Percentiles rank a stretch among this genome's conserved stretches.
These are phyloP conservation scores for Candida sphagnicola DNA, from an alignment of 805 yeast species.

Conservation along the genomic window DNA sequence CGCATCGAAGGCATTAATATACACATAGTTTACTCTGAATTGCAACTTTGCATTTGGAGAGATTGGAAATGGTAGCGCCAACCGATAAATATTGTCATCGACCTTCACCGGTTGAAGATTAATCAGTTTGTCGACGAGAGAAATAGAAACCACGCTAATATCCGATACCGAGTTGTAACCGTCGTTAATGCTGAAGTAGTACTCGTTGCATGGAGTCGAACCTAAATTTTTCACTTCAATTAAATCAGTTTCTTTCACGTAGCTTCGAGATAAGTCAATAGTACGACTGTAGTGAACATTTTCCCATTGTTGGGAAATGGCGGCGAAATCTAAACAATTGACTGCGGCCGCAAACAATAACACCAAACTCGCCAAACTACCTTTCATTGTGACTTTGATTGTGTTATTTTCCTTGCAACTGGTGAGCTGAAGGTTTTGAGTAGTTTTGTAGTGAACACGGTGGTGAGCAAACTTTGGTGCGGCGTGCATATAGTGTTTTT, in stretches of 20 bases:
- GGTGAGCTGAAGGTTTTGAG: too few relatives aligned
- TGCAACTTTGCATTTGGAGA: conserved; percentile 55
- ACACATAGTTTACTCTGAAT: conserved; percentile 47
- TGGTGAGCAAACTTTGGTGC: not conserved
- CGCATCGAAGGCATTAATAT: conserved; percentile 49
- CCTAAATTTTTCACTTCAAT: conserved; percentile 59
- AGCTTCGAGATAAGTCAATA: conserved; percentile 64
- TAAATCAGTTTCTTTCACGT: conserved; percentile 57
- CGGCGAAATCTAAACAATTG: not conserved
- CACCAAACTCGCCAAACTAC: not conserved
- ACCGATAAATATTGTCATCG: conserved; percentile 27
- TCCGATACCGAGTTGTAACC: conserved; percentile 43
- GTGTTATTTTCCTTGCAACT: not conserved
- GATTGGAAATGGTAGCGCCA: conserved; percentile 61
- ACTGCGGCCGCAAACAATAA: not conserved
- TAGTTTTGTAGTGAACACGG: conserved; percentile 1
- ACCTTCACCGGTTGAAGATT: conserved; percentile 14
- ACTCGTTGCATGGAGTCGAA: conserved; percentile 47
- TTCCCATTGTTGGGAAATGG: conserved; percentile 36
- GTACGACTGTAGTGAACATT: conserved; percentile 54
- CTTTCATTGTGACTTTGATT: not conserved
- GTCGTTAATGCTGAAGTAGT: conserved; percentile 51
- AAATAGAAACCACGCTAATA: conserved; percentile 38
- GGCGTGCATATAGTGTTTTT: too few relatives aligned
- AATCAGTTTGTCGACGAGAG: conserved; percentile 14